phyloP scores from a whole-genome alignment of 2,329 filamentous ascomycete genomes.

The Periconia macrospinosa region DNA sequence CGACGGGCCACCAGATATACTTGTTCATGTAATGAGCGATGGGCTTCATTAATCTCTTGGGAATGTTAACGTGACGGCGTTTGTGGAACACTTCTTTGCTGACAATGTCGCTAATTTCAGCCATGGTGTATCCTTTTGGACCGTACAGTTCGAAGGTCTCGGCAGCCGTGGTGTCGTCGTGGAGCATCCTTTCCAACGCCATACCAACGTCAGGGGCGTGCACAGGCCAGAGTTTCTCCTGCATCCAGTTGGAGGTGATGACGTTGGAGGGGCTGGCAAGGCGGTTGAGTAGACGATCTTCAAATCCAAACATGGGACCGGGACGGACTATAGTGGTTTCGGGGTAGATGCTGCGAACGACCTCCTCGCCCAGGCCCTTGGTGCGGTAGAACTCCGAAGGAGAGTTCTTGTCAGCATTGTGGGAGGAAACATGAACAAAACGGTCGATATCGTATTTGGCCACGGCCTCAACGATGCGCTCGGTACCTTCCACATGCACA shows the following conservation, averaged over 20 bases:
- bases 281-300: slow-evolving; percentile 87
- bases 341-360: slow-evolving; percentile 86
- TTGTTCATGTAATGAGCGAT: slow-evolving; percentile 75
- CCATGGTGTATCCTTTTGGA: slow-evolving; percentile 87
- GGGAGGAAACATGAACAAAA: slow-evolving; percentile 94
- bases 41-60: slow-evolving; percentile 78
- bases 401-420: slow-evolving; percentile 82
- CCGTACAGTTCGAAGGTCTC: slow-evolving; percentile 96
- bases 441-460: slow-evolving; percentile 98
- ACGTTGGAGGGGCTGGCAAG: slow-evolving; percentile 80
- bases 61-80: slow-evolving; percentile 87
- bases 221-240: slow-evolving; percentile 86
- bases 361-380: slow-evolving; percentile 83
- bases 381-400: slow-evolving; percentile 87
- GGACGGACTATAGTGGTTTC: slow-evolving; percentile 97
- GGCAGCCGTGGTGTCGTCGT: slow-evolving; percentile 85
- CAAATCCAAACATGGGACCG: slow-evolving; percentile 90
- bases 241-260: slow-evolving; percentile 90
- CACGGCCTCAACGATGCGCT: slow-evolving; percentile 89
- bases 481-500: slow-evolving; percentile 88
- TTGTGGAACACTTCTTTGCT: slow-evolving; percentile 91
- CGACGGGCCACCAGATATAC: slow-evolving; percentile 83
- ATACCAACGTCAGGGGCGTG: slow-evolving; percentile 90
- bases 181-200: slow-evolving; percentile 85
- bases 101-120: slow-evolving; percentile 82